phyloP scores from a whole-genome alignment of 1,284 basidiomycete species.

The Psilocybe mexicana region DNA sequence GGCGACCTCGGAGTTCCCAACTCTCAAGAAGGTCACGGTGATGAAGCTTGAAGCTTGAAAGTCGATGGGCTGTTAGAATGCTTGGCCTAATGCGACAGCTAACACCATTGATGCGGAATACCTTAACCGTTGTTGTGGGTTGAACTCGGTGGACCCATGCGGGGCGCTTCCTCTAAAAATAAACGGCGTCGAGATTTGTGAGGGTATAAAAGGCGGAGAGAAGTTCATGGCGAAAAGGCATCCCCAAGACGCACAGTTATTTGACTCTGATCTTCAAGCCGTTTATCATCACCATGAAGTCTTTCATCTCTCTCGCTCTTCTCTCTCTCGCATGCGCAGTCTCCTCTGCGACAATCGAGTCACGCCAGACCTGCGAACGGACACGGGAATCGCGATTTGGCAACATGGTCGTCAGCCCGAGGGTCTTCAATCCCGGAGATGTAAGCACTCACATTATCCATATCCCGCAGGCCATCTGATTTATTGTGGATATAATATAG shows the following conservation, averaged over 20 bases:
- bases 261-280: not conserved
- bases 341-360: not conserved
- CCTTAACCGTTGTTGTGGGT: not conserved
- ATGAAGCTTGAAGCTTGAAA: too few species aligned
- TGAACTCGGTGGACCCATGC: not conserved
- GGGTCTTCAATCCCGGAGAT: not conserved
- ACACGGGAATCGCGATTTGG: constrained; percentile 2
- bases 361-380: not conserved
- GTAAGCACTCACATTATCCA: not conserved
- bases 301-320: not conserved
- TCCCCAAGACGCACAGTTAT: not conserved
- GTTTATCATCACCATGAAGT: constrained; percentile 2
- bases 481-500: not conserved
- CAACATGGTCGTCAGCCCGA: not conserved
- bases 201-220: not conserved
- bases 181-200: too few species aligned
- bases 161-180: too few species aligned
- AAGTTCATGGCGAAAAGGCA: not conserved
- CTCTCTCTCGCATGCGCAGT: constrained; percentile 5
- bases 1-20: too few species aligned
- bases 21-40: too few species aligned
- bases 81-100: too few species aligned
- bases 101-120: not conserved
- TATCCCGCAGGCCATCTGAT: not conserved
- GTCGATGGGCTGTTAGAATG: too few species aligned